Evolutionary conservation across 176 grass and related monocot genomes (phyloP).

Genomic region (Juncus inflexus): DNA sequence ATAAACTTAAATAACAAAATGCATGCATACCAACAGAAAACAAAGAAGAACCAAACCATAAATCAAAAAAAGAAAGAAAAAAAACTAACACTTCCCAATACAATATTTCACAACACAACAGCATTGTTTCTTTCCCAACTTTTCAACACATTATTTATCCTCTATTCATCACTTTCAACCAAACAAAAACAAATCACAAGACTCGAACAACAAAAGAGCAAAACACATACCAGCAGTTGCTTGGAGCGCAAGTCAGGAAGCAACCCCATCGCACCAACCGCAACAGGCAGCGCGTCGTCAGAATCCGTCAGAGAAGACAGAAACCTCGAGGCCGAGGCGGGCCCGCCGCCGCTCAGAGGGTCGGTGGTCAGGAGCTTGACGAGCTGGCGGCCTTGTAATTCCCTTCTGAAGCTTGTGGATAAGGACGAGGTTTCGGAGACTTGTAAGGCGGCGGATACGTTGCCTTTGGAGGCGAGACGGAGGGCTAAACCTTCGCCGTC

Average conservation of each 20-base stretch:
- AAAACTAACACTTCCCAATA: no score
- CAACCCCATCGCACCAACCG: conserved; percentile 90
- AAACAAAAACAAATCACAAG: no score
- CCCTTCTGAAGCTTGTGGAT: conserved; percentile 85
- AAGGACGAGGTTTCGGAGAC: conserved; percentile 93
- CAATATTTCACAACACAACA: no score
- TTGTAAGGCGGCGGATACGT: conserved; percentile 89
- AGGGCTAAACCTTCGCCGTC: conserved; percentile 89
- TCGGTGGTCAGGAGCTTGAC: conserved; percentile 92
- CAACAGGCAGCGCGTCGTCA: conserved; percentile 95
- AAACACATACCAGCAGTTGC: conserved; percentile 82
- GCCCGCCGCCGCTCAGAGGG: conserved; percentile 88
- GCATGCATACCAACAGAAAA: no score
- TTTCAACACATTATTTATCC: no score
- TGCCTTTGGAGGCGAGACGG: conserved; percentile 83
- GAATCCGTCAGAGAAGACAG: conserved; percentile 88
- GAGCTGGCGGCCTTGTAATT: conserved; percentile 93
- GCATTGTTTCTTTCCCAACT: no score
- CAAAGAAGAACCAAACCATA: no score
- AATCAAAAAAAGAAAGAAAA: no score
- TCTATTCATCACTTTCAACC: no score
- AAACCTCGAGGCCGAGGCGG: conserved; percentile 87
- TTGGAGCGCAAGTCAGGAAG: conserved; percentile 94
- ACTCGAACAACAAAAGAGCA: conserved; percentile 1
- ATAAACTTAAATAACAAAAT: no score